These are phyloP conservation scores for Microdochium trichocladiopsis DNA, from an alignment of 2,329 filamentous ascomycete genomes.

Conservation along the genomic window DNA sequence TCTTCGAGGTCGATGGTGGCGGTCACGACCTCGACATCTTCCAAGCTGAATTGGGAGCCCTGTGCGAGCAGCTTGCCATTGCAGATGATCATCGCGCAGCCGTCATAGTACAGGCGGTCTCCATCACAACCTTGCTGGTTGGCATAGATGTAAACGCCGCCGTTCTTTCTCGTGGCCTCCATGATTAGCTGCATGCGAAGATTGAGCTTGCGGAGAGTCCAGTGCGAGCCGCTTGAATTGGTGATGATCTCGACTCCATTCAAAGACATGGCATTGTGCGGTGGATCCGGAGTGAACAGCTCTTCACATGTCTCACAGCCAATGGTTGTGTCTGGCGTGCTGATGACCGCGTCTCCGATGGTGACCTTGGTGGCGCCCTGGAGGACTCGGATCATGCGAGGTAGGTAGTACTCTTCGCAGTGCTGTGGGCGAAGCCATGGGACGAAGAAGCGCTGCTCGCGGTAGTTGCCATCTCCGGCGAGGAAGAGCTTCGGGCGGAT, in stretches of 20 bases:
- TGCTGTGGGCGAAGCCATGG: conserved; percentile 52
- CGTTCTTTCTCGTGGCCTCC: conserved; percentile 49
- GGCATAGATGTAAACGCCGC: conserved; percentile 44
- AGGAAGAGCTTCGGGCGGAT: conserved; percentile 68
- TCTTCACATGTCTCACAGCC: conserved; percentile 62
- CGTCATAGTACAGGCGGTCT: conserved; percentile 38
- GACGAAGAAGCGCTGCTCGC: conserved; percentile 56
- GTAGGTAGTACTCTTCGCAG: conserved; percentile 59
- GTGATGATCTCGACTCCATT: conserved; percentile 66
- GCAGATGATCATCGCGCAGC: conserved; percentile 53
- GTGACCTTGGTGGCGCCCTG: conserved; percentile 38
- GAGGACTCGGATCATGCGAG: conserved; percentile 49
- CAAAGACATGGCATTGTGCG: conserved; percentile 29
- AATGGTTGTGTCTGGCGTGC: conserved; percentile 17
- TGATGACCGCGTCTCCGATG: conserved; percentile 63
- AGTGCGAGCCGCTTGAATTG: conserved; percentile 64
- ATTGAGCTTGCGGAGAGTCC: conserved; percentile 53
- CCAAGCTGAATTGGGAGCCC: conserved; percentile 57
- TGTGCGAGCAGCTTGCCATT: conserved; percentile 60
- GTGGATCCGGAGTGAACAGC: conserved; percentile 48
- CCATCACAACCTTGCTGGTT: conserved; percentile 57
- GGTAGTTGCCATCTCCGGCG: conserved; percentile 63
- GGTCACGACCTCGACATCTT: conserved; percentile 58
- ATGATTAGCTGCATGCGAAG: conserved; percentile 55
- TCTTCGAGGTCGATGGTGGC: conserved; percentile 67